These are phyloP conservation scores for Viola odorata DNA, from an alignment of 345 rosid genomes.

Conservation along the genomic window DNA sequence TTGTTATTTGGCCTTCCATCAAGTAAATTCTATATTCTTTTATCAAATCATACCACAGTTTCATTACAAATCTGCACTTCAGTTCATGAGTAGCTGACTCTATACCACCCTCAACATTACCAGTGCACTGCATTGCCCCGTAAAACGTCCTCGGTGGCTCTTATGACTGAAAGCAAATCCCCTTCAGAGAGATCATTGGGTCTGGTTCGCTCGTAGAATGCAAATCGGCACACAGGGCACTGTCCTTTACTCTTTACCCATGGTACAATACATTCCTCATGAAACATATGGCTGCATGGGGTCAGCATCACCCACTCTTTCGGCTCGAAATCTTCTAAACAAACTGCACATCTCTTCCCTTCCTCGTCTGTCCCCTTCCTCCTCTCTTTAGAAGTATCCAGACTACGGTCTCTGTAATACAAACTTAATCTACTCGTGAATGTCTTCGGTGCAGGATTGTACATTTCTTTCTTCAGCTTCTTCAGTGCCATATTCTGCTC, in stretches of 20 bases:
- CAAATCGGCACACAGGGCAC: slow-evolving; percentile 70
- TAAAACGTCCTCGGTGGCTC: slow-evolving; percentile 45
- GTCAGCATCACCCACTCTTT: slow-evolving; percentile 59
- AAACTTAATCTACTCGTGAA: slow-evolving; percentile 38
- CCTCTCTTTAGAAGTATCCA: neutral
- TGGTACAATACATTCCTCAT: slow-evolving; percentile 70
- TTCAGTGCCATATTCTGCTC: slow-evolving; percentile 34
- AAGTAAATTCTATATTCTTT: no score
- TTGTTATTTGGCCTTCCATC: no score
- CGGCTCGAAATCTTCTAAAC: slow-evolving; percentile 80
- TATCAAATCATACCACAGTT: no score
- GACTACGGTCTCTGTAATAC: slow-evolving; percentile 46
- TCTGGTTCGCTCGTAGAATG: slow-evolving; percentile 25
- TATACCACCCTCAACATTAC: neutral
- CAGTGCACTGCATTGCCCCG: slow-evolving; percentile 17
- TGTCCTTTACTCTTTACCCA: slow-evolving; percentile 62
- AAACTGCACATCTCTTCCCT: slow-evolving; percentile 53
- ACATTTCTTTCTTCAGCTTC: slow-evolving; percentile 50
- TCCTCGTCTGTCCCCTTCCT: slow-evolving; percentile 37
- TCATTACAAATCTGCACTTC: no score
- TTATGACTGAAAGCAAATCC: slow-evolving; percentile 35
- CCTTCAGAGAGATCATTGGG: slow-evolving; percentile 20
- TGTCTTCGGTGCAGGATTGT: slow-evolving; percentile 47
- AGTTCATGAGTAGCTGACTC: no score
- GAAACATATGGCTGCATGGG: slow-evolving; percentile 86